Conservation (phyloP, 768 basidiomycete genomes). For the Hemileccinum rubropunctum region DNA sequence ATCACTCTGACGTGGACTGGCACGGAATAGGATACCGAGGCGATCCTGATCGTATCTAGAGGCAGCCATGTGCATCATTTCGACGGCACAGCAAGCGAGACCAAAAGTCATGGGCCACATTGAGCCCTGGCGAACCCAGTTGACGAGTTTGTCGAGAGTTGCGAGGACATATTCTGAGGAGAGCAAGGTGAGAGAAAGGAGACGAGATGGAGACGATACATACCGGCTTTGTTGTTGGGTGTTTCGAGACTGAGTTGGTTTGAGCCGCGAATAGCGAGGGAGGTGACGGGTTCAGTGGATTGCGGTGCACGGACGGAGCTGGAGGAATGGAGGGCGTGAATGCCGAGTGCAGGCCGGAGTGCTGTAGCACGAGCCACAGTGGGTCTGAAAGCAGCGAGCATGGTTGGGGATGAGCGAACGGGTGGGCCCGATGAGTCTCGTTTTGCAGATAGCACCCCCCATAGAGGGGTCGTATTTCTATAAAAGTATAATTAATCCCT, state of each 20-base stretch:
- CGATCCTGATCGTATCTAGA: slow-evolving; percentile 98
- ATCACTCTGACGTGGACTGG: slow-evolving; percentile 95
- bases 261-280: slow-evolving; percentile 72
- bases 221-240: slow-evolving; percentile 88
- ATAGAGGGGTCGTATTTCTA: slow-evolving; percentile 2
- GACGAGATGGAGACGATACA: slow-evolving; percentile 15
- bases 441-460: slow-evolving; percentile 9
- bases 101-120: slow-evolving; percentile 99
- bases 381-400: slow-evolving; percentile 41
- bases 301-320: slow-evolving; percentile 32
- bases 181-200: slow-evolving; percentile 1
- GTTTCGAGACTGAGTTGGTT: slow-evolving; percentile 85
- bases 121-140: slow-evolving; percentile 96
- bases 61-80: slow-evolving; percentile 99
- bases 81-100: slow-evolving; percentile 98
- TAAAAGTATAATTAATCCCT: slow-evolving; percentile 7
- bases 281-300: slow-evolving; percentile 55
- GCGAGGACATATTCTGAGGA: slow-evolving; percentile 89
- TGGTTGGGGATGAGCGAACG: not conserved
- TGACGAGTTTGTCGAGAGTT: slow-evolving; percentile 92
- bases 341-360: slow-evolving; percentile 43
- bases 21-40: slow-evolving; percentile 96
- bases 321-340: slow-evolving; percentile 54
- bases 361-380: slow-evolving; percentile 36
- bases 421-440: not conserved